Percentiles rank a stretch among this genome's conserved stretches.
Evolutionary conservation across 768 basidiomycete genomes (phyloP).

Genomic region (Cystofilobasidium bisporidii): DNA sequence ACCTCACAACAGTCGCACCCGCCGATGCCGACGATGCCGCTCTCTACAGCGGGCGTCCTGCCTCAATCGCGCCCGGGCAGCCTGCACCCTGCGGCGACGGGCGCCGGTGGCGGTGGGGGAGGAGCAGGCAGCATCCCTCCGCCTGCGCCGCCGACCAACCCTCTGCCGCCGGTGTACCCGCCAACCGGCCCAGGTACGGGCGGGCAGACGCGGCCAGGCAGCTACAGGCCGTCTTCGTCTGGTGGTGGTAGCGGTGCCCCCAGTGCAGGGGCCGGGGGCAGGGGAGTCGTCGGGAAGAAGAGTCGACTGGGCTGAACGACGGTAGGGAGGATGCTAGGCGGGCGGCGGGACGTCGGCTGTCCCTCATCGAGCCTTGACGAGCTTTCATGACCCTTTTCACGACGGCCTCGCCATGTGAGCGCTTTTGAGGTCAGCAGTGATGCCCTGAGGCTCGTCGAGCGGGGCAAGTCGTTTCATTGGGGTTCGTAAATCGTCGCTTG

Average conservation of each 20-base stretch:
- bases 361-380: background rate
- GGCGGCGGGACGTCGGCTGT: too few relatives aligned
- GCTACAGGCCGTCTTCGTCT: background rate
- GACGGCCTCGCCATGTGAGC: too few relatives aligned
- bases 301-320: background rate
- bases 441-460: too few relatives aligned
- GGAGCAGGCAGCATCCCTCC: conserved; percentile 5
- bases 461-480: too few relatives aligned
- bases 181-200: background rate
- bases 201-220: background rate
- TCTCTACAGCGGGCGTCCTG: background rate
- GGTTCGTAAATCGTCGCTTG: too few relatives aligned
- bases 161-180: background rate
- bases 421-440: too few relatives aligned
- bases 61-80: background rate
- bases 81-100: background rate
- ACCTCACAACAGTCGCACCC: conserved; percentile 6
- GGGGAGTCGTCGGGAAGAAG: background rate
- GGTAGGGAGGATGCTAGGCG: too few relatives aligned
- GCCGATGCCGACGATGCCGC: background rate
- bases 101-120: too few relatives aligned
- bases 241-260: background rate
- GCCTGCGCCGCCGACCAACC: background rate
- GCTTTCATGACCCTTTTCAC: too few relatives aligned
- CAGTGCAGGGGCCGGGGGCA: background rate